Evolutionary conservation across 2,329 filamentous ascomycete species (phyloP).

Genomic region (Rugonectria rugulosa): DNA sequence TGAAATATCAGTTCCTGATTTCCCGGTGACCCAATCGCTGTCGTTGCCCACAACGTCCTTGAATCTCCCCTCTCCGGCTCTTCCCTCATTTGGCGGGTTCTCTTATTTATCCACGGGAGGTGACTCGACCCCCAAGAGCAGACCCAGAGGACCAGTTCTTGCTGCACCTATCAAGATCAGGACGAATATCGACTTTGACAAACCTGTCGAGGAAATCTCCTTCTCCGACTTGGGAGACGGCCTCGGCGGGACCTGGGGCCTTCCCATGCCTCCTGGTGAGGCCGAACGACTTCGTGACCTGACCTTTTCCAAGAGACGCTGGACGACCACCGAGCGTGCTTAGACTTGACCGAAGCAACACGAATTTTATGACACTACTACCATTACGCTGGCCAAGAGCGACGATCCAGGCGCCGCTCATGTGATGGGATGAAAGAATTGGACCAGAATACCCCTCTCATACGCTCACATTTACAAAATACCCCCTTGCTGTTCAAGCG

Average conservation of each 20-base stretch:
- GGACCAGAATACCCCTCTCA: constrained; percentile 19
- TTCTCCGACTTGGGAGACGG: constrained; percentile 48
- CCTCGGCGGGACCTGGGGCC: constrained; percentile 54
- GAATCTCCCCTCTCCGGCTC: constrained; percentile 31
- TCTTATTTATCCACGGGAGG: constrained; percentile 26
- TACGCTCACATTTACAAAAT: constrained; percentile 9
- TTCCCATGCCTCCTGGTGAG: constrained; percentile 52
- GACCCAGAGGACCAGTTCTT: constrained; percentile 40
- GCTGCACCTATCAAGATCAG: constrained; percentile 47
- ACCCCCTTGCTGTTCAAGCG: constrained; percentile 30
- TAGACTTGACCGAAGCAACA: constrained; percentile 10
- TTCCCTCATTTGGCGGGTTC: constrained; percentile 30
- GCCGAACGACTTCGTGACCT: constrained; percentile 56
- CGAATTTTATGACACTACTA: constrained; percentile 6
- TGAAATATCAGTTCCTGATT: constrained; percentile 21
- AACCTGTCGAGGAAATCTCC: constrained; percentile 42
- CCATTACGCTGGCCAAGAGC: constrained; percentile 14
- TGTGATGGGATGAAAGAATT: constrained; percentile 1
- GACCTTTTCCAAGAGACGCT: constrained; percentile 58
- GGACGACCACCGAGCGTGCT: constrained; percentile 61
- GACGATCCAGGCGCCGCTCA: constrained; percentile 20
- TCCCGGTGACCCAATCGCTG: constrained; percentile 28
- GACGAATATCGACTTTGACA: constrained; percentile 42
- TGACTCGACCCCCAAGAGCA: constrained; percentile 29
- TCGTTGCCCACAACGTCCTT: constrained; percentile 30